Evolutionary conservation across 139 green algal species (phyloP).

Genomic region (Marvania coccoides): DNA sequence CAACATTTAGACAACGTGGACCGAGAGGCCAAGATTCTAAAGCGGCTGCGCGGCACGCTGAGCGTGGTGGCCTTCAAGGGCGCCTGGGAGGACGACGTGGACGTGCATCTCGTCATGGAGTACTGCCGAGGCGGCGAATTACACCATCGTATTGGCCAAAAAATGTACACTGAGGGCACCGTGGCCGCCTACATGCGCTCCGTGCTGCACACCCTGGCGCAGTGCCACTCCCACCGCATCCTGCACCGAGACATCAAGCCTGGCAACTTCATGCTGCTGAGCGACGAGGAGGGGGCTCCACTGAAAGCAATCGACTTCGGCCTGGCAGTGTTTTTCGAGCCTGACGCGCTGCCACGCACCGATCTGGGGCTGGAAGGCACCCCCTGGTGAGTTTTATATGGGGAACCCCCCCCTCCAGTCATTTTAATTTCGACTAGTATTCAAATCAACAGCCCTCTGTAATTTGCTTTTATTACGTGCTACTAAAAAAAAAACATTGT

Average conservation of each 20-base stretch:
- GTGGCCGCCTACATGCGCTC: constrained; percentile 47
- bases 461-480: too few relatives aligned
- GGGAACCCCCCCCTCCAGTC: too few relatives aligned
- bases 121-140: constrained; percentile 77
- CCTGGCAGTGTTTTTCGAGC: constrained; percentile 73
- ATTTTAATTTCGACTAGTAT: too few relatives aligned
- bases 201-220: constrained; percentile 36
- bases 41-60: constrained; percentile 61
- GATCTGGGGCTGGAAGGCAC: constrained; percentile 86
- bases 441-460: not conserved
- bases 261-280: constrained; percentile 90
- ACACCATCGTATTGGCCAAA: constrained; percentile 50
- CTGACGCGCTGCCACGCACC: constrained; percentile 56
- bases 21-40: constrained; percentile 57
- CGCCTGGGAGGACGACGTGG: constrained; percentile 65
- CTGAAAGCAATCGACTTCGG: constrained; percentile 95
- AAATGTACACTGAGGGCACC: constrained; percentile 70
- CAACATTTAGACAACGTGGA: constrained; percentile 74
- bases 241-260: constrained; percentile 79
- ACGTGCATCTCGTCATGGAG: constrained; percentile 86
- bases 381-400: constrained; percentile 49
- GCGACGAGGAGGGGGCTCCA: constrained; percentile 44
- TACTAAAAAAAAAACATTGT: not conserved
- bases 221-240: constrained; percentile 46
- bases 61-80: constrained; percentile 69